phyloP scores from a whole-genome alignment of 495 filamentous ascomycete genomes.

The Penicillium tannophilum region DNA sequence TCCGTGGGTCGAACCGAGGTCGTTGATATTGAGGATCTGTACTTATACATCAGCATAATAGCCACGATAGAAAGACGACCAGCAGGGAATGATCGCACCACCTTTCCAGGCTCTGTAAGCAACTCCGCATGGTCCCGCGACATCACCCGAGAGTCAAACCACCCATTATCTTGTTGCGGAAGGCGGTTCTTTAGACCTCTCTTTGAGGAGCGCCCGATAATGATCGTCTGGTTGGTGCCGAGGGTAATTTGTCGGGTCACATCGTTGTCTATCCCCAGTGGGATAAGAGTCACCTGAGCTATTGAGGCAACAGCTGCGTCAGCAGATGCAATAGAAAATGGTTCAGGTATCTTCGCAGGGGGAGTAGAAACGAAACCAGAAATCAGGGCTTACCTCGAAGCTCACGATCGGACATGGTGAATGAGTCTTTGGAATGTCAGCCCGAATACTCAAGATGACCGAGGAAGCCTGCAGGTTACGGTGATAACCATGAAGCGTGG shows the following conservation, averaged over 20 bases:
- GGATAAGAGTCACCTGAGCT: slow-evolving; percentile 35
- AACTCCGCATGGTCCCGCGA: slow-evolving; percentile 76
- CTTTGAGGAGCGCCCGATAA: slow-evolving; percentile 64
- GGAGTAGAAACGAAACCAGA: background rate
- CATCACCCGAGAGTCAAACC: slow-evolving; percentile 81
- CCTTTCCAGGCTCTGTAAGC: slow-evolving; percentile 37
- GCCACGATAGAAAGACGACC: background rate
- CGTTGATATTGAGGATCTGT: slow-evolving; percentile 47
- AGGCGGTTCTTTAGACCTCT: slow-evolving; percentile 54
- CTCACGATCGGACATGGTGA: background rate
- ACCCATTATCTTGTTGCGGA: slow-evolving; percentile 61
- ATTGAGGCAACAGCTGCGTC: slow-evolving; percentile 7
- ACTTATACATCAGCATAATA: slow-evolving; percentile 19
- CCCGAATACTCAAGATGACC: background rate
- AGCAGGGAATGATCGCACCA: slow-evolving; percentile 35
- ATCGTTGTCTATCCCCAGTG: slow-evolving; percentile 23
- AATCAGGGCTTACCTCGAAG: background rate
- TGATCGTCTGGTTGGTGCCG: slow-evolving; percentile 24
- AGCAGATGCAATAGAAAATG: slow-evolving; percentile 9
- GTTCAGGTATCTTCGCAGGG: background rate
- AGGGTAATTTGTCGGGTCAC: slow-evolving; percentile 37
- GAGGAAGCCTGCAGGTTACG: background rate
- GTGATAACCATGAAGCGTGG: background rate
- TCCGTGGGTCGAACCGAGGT: slow-evolving; percentile 60
- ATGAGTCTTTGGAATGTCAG: background rate